These are phyloP conservation scores for Canariomyces notabilis DNA, from an alignment of 2,329 filamentous ascomycete genomes.

Conservation along the genomic window DNA sequence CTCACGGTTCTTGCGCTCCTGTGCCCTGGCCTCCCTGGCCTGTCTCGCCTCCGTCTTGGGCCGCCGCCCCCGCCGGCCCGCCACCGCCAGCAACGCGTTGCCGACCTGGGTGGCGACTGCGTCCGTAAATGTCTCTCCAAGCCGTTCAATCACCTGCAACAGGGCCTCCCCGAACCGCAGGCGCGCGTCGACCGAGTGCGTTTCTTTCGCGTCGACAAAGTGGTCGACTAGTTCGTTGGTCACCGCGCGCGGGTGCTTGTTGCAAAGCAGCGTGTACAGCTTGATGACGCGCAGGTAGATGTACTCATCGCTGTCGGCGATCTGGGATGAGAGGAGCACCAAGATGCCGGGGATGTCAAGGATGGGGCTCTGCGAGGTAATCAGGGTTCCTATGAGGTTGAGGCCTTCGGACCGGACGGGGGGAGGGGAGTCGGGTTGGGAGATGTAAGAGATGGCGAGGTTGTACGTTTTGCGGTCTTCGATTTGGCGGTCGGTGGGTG, in stretches of 20 bases:
- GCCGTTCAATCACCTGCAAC: slow-evolving; percentile 57
- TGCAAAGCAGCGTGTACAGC: slow-evolving; percentile 57
- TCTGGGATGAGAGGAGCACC: slow-evolving; percentile 57
- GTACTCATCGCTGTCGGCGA: slow-evolving; percentile 65
- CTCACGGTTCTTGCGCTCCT: slow-evolving; percentile 45
- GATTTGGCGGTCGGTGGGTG: slow-evolving; percentile 43
- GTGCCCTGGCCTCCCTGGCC: slow-evolving; percentile 43
- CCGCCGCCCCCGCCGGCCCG: slow-evolving; percentile 57
- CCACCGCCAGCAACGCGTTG: slow-evolving; percentile 57
- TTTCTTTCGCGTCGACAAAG: slow-evolving; percentile 61
- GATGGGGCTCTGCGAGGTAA: slow-evolving; percentile 50
- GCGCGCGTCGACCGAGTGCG: slow-evolving; percentile 55
- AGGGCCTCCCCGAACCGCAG: slow-evolving; percentile 66
- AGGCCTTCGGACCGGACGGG: slow-evolving; percentile 64
- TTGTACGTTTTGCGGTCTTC: slow-evolving; percentile 59
- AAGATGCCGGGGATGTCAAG: slow-evolving; percentile 63
- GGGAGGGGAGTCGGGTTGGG: slow-evolving; percentile 55
- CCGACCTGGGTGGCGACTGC: slow-evolving; percentile 48
- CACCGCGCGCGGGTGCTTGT: slow-evolving; percentile 57
- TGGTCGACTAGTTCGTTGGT: slow-evolving; percentile 59
- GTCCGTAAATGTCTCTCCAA: slow-evolving; percentile 52
- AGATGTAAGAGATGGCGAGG: slow-evolving; percentile 61
- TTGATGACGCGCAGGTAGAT: slow-evolving; percentile 65
- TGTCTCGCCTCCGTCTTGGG: slow-evolving; percentile 56
- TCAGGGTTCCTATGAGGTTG: slow-evolving; percentile 53